Evolutionary conservation across 2,329 filamentous ascomycete species (phyloP).

Genomic region (Boeremia lycopersici): DNA sequence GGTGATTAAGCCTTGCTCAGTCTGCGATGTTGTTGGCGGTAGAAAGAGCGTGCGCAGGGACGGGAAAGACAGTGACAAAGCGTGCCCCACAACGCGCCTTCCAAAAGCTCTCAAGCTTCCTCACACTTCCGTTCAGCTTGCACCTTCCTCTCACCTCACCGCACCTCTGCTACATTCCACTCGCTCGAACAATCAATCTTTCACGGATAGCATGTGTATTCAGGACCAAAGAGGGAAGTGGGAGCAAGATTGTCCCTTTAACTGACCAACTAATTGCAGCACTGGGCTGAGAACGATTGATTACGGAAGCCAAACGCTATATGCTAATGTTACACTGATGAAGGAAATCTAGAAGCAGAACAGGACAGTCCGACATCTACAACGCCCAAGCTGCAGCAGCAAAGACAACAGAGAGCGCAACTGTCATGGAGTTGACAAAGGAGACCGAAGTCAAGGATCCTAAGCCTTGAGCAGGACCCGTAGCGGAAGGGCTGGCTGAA

Average conservation of each 20-base stretch:
- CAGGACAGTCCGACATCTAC: constrained; percentile 12
- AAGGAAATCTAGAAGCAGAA: neutral
- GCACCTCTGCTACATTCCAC: neutral
- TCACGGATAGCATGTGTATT: too few relatives aligned
- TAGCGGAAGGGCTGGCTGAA: constrained; percentile 3
- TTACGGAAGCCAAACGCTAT: neutral
- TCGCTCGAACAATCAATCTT: too few relatives aligned
- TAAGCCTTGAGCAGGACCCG: constrained; percentile 1
- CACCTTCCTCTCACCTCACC: neutral
- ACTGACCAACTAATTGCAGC: neutral
- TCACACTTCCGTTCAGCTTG: neutral
- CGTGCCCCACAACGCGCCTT: constrained; percentile 15
- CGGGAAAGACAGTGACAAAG: constrained; percentile 3
- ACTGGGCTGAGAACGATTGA: neutral
- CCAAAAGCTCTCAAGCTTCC: neutral
- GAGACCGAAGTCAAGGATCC: constrained; percentile 24
- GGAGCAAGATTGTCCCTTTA: neutral
- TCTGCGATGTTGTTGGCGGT: neutral
- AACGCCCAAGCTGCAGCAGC: constrained; percentile 32
- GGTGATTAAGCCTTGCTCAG: too few relatives aligned
- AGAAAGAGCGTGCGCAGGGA: neutral
- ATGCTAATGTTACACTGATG: neutral
- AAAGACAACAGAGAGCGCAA: constrained; percentile 35
- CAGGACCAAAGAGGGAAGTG: too few relatives aligned
- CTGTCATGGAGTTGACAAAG: constrained; percentile 30